These are phyloP conservation scores for Alternaria gaisen DNA, from an alignment of 2,329 filamentous ascomycete species.

Conservation along the genomic window DNA sequence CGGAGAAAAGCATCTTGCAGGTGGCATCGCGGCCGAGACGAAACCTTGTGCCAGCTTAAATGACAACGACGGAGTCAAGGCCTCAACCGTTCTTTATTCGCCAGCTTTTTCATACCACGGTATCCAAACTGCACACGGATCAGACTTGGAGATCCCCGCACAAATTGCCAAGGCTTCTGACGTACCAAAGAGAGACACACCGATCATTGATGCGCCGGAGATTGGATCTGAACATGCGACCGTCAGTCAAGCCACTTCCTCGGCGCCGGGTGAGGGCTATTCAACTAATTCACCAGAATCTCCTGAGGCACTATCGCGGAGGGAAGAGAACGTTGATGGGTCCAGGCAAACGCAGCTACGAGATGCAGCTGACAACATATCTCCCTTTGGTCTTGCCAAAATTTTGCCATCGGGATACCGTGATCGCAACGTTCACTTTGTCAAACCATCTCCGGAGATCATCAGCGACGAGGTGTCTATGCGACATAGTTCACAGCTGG, in stretches of 20 bases:
- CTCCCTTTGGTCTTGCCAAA: not conserved
- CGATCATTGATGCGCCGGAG: accelerated
- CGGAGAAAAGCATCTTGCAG: not conserved
- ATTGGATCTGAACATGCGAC: not conserved
- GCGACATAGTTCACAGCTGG: too few species aligned
- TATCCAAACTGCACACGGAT: not conserved
- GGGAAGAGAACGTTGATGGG: not conserved
- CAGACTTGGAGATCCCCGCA: not conserved
- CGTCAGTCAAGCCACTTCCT: not conserved
- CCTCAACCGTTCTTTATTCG: too few species aligned
- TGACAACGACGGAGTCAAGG: not conserved
- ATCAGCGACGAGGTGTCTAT: not conserved
- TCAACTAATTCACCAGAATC: not conserved
- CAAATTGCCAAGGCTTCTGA: not conserved
- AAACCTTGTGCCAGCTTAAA: not conserved
- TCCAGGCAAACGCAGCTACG: constrained; percentile 6
- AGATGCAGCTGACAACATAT: not conserved
- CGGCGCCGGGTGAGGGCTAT: not conserved
- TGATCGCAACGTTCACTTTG: not conserved
- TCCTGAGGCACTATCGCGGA: not conserved
- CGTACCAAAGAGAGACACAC: not conserved
- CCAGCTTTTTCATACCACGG: not conserved
- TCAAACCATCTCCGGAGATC: not conserved
- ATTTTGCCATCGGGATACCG: not conserved
- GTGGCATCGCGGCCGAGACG: not conserved